Percentiles rank a stretch among this genome's conserved stretches.
These are phyloP conservation scores for Silene vulgaris DNA, from an alignment of 179 eudicot genomes.

Conservation along the genomic window DNA sequence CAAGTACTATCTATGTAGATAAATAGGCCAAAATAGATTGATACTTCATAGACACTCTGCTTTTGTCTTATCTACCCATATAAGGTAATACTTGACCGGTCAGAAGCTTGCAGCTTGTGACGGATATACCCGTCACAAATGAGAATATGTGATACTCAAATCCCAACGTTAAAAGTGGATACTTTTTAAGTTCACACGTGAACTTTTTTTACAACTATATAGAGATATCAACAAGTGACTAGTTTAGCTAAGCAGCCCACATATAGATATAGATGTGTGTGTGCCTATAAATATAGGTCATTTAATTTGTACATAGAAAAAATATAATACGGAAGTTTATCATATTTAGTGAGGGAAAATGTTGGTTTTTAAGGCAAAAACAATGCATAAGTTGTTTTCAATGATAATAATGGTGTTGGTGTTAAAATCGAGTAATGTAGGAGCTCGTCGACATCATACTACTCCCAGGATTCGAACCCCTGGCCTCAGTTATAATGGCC, in stretches of 20 bases:
- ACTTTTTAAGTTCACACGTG: neutral
- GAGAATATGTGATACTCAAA: no score
- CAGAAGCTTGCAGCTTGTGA: no score
- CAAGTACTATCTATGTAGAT: no score
- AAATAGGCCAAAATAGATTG: no score
- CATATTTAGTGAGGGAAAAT: neutral
- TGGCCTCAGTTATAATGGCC: slow-evolving; percentile 27
- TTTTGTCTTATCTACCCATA: no score
- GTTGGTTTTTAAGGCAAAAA: neutral
- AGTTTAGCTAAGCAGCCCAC: neutral
- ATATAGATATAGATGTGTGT: neutral
- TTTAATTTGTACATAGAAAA: neutral
- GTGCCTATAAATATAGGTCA: neutral
- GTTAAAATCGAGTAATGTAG: neutral
- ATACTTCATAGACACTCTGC: no score
- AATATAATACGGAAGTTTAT: neutral
- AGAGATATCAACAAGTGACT: neutral
- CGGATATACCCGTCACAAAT: no score
- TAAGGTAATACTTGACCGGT: no score
- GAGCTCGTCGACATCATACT: slow-evolving; percentile 8
- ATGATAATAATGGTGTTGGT: neutral
- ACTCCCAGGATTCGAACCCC: slow-evolving; percentile 16
- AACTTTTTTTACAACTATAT: neutral
- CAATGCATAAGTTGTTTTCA: neutral
- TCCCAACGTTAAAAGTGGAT: neutral